These are phyloP conservation scores for Umbelopsis sp. DNA, from an alignment of 192 early-diverging fungal species.

Conservation along the genomic window DNA sequence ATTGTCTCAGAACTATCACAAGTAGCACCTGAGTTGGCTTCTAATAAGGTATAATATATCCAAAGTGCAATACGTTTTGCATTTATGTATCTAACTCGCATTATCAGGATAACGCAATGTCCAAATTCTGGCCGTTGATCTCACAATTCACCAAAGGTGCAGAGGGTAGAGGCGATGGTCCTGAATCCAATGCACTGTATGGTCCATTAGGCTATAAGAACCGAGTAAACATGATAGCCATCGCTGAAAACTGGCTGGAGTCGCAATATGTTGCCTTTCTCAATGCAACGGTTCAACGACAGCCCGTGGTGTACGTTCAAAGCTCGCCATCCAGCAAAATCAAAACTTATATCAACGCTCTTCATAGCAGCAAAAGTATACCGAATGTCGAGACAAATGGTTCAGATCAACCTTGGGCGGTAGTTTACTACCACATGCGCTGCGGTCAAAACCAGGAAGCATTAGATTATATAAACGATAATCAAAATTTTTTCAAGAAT, in stretches of 20 bases:
- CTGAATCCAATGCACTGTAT: background rate
- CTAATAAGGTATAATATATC: background rate
- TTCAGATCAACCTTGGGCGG: slow-evolving; percentile 11
- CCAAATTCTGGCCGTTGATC: background rate
- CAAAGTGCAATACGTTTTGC: background rate
- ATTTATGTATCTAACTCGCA: background rate
- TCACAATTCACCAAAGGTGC: background rate
- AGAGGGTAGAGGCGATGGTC: background rate
- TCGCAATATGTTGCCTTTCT: slow-evolving; percentile 16
- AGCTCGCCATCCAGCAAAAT: slow-evolving; percentile 10
- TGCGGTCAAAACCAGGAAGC: slow-evolving; percentile 41
- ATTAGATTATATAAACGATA: slow-evolving; percentile 61
- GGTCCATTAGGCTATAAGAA: background rate
- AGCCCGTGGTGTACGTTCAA: background rate
- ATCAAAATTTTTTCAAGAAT: slow-evolving; percentile 52
- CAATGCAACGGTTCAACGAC: background rate
- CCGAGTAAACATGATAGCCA: slow-evolving; percentile 6
- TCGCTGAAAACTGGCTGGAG: slow-evolving; percentile 23
- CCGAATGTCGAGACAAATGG: slow-evolving; percentile 4
- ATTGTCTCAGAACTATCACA: background rate
- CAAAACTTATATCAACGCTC: slow-evolving; percentile 9
- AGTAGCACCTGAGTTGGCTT: background rate
- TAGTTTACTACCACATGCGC: background rate
- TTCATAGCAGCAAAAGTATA: slow-evolving; percentile 3
- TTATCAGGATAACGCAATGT: background rate